A percentile compares a stretch with the other conserved stretches of the same genome.
phyloP scores from a whole-genome alignment of 768 basidiomycete species.

The Leccinum barrowsii region DNA sequence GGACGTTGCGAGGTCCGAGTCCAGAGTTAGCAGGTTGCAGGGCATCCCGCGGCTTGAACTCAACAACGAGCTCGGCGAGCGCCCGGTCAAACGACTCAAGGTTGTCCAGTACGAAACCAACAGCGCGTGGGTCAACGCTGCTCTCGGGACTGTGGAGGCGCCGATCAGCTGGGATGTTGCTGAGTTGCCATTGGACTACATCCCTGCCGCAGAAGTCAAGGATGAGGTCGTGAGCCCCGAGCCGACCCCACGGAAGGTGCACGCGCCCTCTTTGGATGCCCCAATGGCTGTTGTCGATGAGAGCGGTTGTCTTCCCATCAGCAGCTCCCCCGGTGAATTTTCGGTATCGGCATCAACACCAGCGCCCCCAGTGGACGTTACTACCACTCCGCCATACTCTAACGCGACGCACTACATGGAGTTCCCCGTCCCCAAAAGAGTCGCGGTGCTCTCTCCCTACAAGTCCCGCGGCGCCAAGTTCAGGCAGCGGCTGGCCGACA shows the following conservation, averaged over 20 bases:
- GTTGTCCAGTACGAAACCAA: slow-evolving; percentile 22
- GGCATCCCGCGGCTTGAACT: background rate
- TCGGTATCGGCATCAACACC: background rate
- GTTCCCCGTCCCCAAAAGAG: background rate
- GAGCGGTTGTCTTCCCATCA: background rate
- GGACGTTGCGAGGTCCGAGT: background rate
- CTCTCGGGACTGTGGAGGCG: slow-evolving; percentile 23
- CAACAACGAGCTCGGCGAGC: slow-evolving; percentile 2
- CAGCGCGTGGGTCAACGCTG: slow-evolving; percentile 14
- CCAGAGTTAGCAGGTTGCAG: background rate
- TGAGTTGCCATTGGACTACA: slow-evolving; percentile 3
- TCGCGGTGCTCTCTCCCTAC: slow-evolving; percentile 10
- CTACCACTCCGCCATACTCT: background rate
- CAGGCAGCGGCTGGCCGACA: slow-evolving; percentile 13
- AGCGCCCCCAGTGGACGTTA: background rate
- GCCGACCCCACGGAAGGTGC: background rate
- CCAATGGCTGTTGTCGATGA: background rate
- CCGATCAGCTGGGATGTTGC: slow-evolving; percentile 16
- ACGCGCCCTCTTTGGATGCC: background rate
- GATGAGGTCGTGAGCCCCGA: background rate
- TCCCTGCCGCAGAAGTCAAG: background rate
- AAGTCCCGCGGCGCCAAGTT: slow-evolving; percentile 20
- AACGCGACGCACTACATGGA: background rate
- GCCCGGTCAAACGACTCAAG: slow-evolving; percentile 17
- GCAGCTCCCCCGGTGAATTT: background rate